These are phyloP conservation scores for Coprinellus micaceus DNA, from an alignment of 768 basidiomycete species.

Conservation along the genomic window DNA sequence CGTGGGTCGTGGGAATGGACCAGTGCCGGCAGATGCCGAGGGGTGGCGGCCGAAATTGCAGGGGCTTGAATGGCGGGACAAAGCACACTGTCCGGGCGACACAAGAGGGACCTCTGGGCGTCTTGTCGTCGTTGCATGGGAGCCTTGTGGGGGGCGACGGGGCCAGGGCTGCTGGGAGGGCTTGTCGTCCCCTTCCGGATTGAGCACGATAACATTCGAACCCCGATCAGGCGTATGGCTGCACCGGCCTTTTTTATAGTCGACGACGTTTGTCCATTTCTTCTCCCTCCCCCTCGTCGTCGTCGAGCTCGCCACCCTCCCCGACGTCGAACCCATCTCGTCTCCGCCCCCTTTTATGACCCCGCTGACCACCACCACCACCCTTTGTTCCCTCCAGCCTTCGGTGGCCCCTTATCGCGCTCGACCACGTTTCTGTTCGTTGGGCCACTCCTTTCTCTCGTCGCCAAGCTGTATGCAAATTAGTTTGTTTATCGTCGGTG, in stretches of 20 bases:
- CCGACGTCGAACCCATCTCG: constrained; percentile 26
- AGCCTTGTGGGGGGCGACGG: constrained; percentile 4
- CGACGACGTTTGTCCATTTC: constrained; percentile 26
- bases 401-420: constrained; percentile 15
- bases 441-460: neutral
- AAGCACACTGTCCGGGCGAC: too few species aligned
- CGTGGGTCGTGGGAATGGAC: constrained; percentile 34
- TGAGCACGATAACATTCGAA: constrained; percentile 16
- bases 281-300: constrained; percentile 29
- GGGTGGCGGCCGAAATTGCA: too few species aligned
- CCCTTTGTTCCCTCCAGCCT: constrained; percentile 10
- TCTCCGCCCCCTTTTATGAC: constrained; percentile 23
- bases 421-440: constrained; percentile 12
- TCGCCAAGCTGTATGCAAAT: neutral
- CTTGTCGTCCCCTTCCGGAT: constrained; percentile 12
- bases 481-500: neutral
- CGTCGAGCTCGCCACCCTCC: constrained; percentile 40
- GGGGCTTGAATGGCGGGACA: too few species aligned
- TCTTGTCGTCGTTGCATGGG: constrained; percentile 1
- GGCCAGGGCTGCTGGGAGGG: too few species aligned
- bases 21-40: constrained; percentile 24
- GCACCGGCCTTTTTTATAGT: constrained; percentile 24
- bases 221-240: constrained; percentile 19
- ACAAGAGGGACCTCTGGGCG: too few species aligned
- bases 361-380: constrained; percentile 42